A percentile compares a stretch with the other conserved stretches of the same genome.
phyloP scores from a whole-genome alignment of 805 yeast species.

The Candida vartiovaarae region DNA sequence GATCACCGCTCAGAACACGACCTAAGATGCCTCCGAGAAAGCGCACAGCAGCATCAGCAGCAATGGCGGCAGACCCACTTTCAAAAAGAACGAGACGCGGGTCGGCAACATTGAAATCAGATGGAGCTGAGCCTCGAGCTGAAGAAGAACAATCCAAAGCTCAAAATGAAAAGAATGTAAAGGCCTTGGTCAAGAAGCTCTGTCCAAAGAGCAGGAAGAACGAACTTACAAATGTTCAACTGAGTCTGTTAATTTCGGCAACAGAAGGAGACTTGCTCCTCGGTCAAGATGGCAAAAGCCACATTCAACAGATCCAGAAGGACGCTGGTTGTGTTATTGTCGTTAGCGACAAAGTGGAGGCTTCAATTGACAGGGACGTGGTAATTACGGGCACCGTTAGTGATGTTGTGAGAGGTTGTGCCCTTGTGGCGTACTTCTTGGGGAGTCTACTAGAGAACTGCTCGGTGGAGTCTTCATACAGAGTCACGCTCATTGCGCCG shows the following conservation, averaged over 20 bases:
- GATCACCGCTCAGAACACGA: too few species aligned
- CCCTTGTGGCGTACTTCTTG: not conserved
- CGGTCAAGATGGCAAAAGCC: constrained; percentile 2
- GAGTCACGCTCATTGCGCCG: not conserved
- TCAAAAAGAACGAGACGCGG: too few species aligned
- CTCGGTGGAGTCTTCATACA: not conserved
- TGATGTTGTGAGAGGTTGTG: constrained; percentile 1
- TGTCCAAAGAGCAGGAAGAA: not conserved
- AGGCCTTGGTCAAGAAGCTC: not conserved
- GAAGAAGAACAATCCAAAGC: not conserved
- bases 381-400: constrained; percentile 6
- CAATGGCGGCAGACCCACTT: constrained; percentile 4
- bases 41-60: not conserved
- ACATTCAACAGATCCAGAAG: constrained; percentile 3
- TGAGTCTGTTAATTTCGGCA: constrained; percentile 5
- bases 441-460: not conserved
- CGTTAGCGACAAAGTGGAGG: constrained; percentile 7
- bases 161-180: not conserved
- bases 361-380: constrained; percentile 10
- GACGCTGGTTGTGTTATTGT: constrained; percentile 3
- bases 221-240: not conserved
- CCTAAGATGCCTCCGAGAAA: not conserved
- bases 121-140: too few species aligned
- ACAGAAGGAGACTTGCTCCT: constrained; percentile 10
- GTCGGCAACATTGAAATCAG: too few species aligned